Base-by-base conservation (phyloP, 345 rosid species). In the Heritiera littoralis region DNA sequence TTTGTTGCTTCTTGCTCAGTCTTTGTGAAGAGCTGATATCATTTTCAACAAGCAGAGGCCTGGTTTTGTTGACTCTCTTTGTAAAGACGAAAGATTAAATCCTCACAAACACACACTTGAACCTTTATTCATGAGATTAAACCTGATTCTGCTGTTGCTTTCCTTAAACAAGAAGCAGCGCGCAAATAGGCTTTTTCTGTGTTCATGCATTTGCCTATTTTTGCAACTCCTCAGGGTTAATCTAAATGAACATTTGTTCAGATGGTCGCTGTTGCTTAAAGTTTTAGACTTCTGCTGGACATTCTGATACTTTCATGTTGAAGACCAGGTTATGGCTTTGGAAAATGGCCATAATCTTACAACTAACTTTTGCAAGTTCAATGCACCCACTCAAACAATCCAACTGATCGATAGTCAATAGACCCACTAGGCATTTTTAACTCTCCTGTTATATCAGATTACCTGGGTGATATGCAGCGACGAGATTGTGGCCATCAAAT, bases 301-400 rank as follows among this genome's bases (percentile, higher is more conserved):
- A 61, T 61, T 61, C 17, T 61, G 14, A 61, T 23, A 61, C 59
- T 23, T n/a, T 63, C 23, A 5, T 6, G 35, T 45, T 43, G 13
- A 43, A 43, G 28, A 23, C 28, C 28, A 69, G 18, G 5, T 46
- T 20, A 69, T 46, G 56, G 40, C 74, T 46, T 69, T 23, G 56
- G 38, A 48, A 46, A 70, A 70, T 48, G 74, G 12, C 56, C 74
- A 48, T 69, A 69, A 46, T 69, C 56, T 3, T 23, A 23, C 20
- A n/a, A 48, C 40, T 28, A 28, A 49, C 13, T 7, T 23, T 46
- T 48, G 56, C 58, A 70, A 70, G 20, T 49, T 49, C 54, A 12
- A 48, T 23, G n/a, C 40, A 23, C 56, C 74, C 74, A 9, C 18
- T 6, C 18, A 1, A 49, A 23, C 74, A 49, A 28, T 68, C 4